phyloP scores from a whole-genome alignment of 495 filamentous ascomycete genomes.

The Annulohypoxylon moriforme region DNA sequence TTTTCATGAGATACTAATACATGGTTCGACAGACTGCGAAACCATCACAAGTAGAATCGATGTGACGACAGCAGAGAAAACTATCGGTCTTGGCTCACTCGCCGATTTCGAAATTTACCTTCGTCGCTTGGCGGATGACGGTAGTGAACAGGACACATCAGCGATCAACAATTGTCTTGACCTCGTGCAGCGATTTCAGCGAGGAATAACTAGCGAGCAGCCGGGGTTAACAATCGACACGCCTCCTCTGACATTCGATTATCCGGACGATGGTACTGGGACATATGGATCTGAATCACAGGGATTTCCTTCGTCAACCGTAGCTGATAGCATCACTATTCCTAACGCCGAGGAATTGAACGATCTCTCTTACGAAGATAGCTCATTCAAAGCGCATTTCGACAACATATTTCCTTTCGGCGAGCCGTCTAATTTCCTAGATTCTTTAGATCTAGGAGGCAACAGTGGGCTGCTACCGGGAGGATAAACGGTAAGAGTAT shows the following conservation, averaged over 20 bases:
- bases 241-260: constrained; percentile 8
- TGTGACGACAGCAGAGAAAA: background rate
- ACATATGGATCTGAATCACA: constrained; percentile 1
- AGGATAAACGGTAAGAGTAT: background rate
- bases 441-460: background rate
- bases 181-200: constrained; percentile 7
- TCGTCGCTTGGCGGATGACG: background rate
- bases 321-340: background rate
- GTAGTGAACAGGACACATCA: background rate
- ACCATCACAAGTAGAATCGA: background rate
- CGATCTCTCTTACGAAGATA: background rate
- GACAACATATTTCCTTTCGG: constrained; percentile 4
- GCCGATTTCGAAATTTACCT: constrained; percentile 19
- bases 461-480: background rate
- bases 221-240: background rate
- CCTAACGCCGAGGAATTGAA: background rate
- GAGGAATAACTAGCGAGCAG: background rate
- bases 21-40: constrained; percentile 9
- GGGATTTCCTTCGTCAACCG: background rate
- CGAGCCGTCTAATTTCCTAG: background rate
- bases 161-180: constrained; percentile 7
- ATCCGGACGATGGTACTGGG: background rate
- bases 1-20: background rate
- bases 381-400: constrained; percentile 12
- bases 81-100: background rate